Evolutionary conservation across 805 yeast genomes (phyloP).

Genomic region (Starmerella bacillaris): DNA sequence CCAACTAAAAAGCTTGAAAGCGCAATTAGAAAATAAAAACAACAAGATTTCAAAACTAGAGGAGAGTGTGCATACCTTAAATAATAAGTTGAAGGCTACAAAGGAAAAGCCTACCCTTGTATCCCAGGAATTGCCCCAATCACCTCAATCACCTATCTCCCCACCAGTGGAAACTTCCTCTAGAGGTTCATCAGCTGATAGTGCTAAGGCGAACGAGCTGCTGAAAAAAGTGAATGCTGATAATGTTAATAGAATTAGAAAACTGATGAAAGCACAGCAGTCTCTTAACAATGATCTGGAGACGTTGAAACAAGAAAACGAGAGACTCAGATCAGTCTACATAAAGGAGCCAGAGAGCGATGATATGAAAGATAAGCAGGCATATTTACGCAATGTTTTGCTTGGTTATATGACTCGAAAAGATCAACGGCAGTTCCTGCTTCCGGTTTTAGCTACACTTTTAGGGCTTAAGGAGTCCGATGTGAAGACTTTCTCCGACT

Average conservation of each 20-base stretch:
- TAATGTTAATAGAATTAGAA: constrained; percentile 22
- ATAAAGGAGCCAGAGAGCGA: constrained; percentile 1
- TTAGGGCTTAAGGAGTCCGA: constrained; percentile 54
- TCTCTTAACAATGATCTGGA: constrained; percentile 22
- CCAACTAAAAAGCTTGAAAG: constrained; percentile 19
- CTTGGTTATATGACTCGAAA: constrained; percentile 78
- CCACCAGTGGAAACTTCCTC: neutral
- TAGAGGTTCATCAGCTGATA: neutral
- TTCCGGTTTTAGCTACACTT: constrained; percentile 71
- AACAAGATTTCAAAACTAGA: neutral
- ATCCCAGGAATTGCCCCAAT: neutral
- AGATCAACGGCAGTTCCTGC: constrained; percentile 70
- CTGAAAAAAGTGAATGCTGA: constrained; percentile 24
- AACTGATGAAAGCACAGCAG: constrained; percentile 22
- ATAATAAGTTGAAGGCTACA: too few relatives aligned
- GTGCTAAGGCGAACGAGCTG: constrained; percentile 17
- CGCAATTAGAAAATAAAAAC: constrained; percentile 9
- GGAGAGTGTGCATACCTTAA: neutral
- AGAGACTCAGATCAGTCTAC: constrained; percentile 5
- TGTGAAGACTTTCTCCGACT: constrained; percentile 48
- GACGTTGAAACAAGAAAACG: constrained; percentile 17
- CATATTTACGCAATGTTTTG: constrained; percentile 77
- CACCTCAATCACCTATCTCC: neutral
- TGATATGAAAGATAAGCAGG: constrained; percentile 31
- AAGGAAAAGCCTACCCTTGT: neutral